A percentile compares a stretch with the other conserved stretches of the same genome.
These are phyloP conservation scores for Trametes cingulata DNA, from an alignment of 768 basidiomycete species.

Conservation along the genomic window DNA sequence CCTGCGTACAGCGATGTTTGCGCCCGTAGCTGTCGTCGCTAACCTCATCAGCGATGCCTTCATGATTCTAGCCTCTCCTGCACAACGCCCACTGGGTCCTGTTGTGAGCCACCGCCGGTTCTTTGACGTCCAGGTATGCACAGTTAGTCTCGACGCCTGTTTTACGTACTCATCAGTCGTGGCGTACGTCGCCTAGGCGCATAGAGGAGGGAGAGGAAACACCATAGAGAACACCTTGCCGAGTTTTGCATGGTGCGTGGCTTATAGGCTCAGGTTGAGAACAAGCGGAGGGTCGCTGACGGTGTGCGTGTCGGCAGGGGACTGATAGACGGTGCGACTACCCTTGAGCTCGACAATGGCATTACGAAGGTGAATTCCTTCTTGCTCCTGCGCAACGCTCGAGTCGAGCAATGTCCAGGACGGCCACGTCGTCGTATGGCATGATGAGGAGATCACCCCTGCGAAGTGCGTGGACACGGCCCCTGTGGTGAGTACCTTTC, in stretches of 20 bases:
- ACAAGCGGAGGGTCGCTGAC: background rate
- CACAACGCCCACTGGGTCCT: constrained; percentile 28
- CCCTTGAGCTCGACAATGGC: constrained; percentile 78
- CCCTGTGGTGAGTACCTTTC: constrained; percentile 57
- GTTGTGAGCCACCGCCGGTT: constrained; percentile 27
- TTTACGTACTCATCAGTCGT: constrained; percentile 17
- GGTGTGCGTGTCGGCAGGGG: constrained; percentile 47
- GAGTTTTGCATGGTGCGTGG: constrained; percentile 69
- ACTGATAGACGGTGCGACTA: constrained; percentile 72
- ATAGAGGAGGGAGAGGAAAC: constrained; percentile 77
- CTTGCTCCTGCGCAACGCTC: background rate
- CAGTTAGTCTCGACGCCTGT: constrained; percentile 3
- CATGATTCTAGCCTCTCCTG: constrained; percentile 29
- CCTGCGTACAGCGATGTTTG: constrained; percentile 13
- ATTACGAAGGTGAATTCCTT: constrained; percentile 57
- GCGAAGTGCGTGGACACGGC: constrained; percentile 70
- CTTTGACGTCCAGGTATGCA: constrained; percentile 53
- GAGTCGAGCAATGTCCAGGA: constrained; percentile 48
- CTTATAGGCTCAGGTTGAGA: constrained; percentile 1
- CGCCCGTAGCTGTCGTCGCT: constrained; percentile 16
- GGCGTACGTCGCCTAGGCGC: constrained; percentile 48
- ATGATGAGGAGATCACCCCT: constrained; percentile 65
- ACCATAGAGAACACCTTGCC: constrained; percentile 72
- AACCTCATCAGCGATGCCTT: constrained; percentile 21
- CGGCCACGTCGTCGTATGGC: constrained; percentile 77